A percentile compares a stretch with the other conserved stretches of the same genome.
Conservation (phyloP, 805 yeast genomes). For the Metschnikowia cerradonensis region DNA sequence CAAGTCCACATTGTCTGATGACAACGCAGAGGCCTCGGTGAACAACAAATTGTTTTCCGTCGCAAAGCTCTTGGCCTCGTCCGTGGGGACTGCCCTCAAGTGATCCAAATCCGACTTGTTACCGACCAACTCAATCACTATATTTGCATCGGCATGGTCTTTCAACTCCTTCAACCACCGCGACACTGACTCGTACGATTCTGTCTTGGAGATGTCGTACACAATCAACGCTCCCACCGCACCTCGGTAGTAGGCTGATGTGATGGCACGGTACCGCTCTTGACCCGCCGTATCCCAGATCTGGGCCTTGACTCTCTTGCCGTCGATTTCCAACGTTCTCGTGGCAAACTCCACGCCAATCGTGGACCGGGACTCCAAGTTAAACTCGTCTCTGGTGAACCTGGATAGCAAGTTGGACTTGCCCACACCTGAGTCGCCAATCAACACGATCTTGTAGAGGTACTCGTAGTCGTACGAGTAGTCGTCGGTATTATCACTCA, state of each 20-base stretch:
- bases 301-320: constrained; percentile 81
- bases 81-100: constrained; percentile 94
- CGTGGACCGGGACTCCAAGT: constrained; percentile 88
- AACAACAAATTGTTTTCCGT: constrained; percentile 87
- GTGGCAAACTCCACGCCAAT: constrained; percentile 99
- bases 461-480: constrained; percentile 75
- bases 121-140: constrained; percentile 90
- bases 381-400: constrained; percentile 93
- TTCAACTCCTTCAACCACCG: constrained; percentile 89
- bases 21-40: constrained; percentile 93
- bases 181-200: constrained; percentile 77
- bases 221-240: constrained; percentile 97
- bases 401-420: constrained; percentile 90
- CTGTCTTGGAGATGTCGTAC: constrained; percentile 90
- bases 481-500: constrained; percentile 40
- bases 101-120: constrained; percentile 89
- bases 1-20: constrained; percentile 89
- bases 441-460: constrained; percentile 86
- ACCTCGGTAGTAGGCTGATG: constrained; percentile 95
- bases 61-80: constrained; percentile 93
- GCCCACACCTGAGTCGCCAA: constrained; percentile 97
- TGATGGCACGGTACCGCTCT: constrained; percentile 96
- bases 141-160: constrained; percentile 91
- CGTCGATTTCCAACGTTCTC: constrained; percentile 83
- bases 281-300: constrained; percentile 99